Conservation (phyloP, 331 rosid genomes). For the Cydonia oblonga region DNA sequence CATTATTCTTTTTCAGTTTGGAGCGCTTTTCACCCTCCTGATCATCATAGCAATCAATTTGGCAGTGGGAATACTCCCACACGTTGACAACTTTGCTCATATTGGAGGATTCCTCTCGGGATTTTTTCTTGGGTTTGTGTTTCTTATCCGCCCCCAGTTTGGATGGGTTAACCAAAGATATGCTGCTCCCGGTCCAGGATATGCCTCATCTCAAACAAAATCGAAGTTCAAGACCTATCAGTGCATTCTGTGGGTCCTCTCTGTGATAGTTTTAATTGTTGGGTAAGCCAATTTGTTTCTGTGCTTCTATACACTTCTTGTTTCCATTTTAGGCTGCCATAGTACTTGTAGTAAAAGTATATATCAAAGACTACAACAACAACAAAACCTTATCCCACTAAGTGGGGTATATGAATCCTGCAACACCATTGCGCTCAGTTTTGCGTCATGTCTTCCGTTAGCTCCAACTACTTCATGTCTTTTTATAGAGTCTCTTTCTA, state of each 20-base stretch:
- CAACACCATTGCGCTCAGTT: too few relatives aligned
- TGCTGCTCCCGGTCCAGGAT: conserved; percentile 22
- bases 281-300: conserved; percentile 24
- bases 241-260: conserved; percentile 48
- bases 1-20: conserved; percentile 30
- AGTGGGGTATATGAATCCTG: too few relatives aligned
- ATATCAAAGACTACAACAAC: neutral
- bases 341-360: neutral
- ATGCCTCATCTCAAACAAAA: conserved; percentile 30
- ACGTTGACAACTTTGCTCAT: conserved; percentile 93
- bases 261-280: conserved; percentile 33
- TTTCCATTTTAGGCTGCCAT: conserved; percentile 2
- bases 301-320: neutral
- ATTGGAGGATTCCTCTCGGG: conserved; percentile 91
- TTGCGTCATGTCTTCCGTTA: too few relatives aligned
- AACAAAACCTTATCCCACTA: too few relatives aligned
- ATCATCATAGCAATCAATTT: conserved; percentile 67
- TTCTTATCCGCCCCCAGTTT: conserved; percentile 88
- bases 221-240: conserved; percentile 75
- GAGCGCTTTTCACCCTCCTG: conserved; percentile 66
- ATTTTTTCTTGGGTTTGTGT: conserved; percentile 85
- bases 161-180: conserved; percentile 84
- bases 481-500: too few relatives aligned
- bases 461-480: too few relatives aligned
- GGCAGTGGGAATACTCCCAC: conserved; percentile 94